Percentiles rank a stretch among this genome's conserved stretches.
These are phyloP conservation scores for Mychonastes homosphaera DNA, from an alignment of 139 green algal species.

Conservation along the genomic window DNA sequence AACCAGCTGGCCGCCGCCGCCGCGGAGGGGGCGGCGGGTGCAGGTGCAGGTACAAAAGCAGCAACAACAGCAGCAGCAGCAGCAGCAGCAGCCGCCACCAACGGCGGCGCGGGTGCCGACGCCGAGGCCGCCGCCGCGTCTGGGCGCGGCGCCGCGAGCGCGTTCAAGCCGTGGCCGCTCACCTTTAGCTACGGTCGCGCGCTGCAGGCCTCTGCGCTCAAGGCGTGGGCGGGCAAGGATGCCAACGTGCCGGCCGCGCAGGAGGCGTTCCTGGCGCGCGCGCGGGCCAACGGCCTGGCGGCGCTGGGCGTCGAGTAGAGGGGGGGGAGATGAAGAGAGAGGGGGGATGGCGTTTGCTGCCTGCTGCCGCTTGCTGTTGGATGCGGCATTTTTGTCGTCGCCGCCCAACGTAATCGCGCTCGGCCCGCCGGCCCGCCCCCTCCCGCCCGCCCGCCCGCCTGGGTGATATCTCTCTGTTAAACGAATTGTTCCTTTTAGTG, in stretches of 20 bases:
- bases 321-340: too few relatives aligned
- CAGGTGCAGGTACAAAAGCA: not conserved
- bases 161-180: slow-evolving; percentile 63
- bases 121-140: not conserved
- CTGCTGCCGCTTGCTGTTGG: too few relatives aligned
- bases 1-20: slow-evolving; percentile 15
- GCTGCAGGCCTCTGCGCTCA: slow-evolving; percentile 56
- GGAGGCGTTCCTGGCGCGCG: slow-evolving; percentile 60
- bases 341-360: too few relatives aligned
- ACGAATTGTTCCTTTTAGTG: too few relatives aligned
- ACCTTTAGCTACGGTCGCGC: slow-evolving; percentile 84
- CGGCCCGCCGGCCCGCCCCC: too few relatives aligned
- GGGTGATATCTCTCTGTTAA: too few relatives aligned
- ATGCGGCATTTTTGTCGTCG: too few relatives aligned
- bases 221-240: slow-evolving; percentile 45
- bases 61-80: not conserved
- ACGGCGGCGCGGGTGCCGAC: not conserved
- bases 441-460: too few relatives aligned
- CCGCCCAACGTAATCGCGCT: too few relatives aligned
- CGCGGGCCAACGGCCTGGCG: slow-evolving; percentile 72
- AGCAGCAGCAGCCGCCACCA: not conserved
- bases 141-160: slow-evolving; percentile 18
- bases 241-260: slow-evolving; percentile 62
- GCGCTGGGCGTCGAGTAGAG: too few relatives aligned
- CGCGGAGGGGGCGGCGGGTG: not conserved